Evolutionary conservation across 73 alveolate species (phyloP), one percentile per base, ranked within the genome.

Genomic region (Paramecium sexaurelia): DNA sequence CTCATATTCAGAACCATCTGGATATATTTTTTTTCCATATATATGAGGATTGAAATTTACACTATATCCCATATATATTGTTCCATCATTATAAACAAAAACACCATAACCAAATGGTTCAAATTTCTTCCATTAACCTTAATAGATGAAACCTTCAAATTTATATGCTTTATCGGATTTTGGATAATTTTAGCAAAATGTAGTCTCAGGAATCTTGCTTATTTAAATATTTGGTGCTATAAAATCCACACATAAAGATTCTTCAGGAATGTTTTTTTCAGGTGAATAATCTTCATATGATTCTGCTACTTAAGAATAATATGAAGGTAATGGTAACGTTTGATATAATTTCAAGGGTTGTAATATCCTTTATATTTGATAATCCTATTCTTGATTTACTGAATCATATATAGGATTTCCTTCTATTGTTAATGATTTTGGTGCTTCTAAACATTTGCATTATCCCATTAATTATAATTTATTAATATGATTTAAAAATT

Each of bases 21-120:
- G 55, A 29, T 56, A 83, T 22, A 24, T 13, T 29, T 55, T 56
- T 29, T 41, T 83, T 5, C 92, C 92, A 37, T 24, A 32, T 9
- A 32, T 56, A 51, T 83, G 92, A 29, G 75, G 75, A 29, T 4
- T 35, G 7, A 56, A 13, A 37, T 55, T 83, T 41, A 32, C 51
- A 47, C 55, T 35, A 35, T 32, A 32, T 8, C 92, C 92, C 0
- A 35, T 47, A 83, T 83, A 83, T 7, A 55, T 83, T 11, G 55
- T 1, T 10, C 84, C 92, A 55, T 83, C 92, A 35, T 47, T 56
- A 33, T 35, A 47, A 55, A 33, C 33, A 55, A 47, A 56, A 27
- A 39, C 27, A n/a, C 92, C 92, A 19, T 47, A 33, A 5, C 92
- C 92, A 41, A 15, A 47, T 17, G 92, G 92, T 41, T 83, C 83